Percentiles rank a stretch among this genome's conserved stretches.
Conservation (phyloP, 2,329 filamentous ascomycete genomes). For the Colletotrichum limetticola region DNA sequence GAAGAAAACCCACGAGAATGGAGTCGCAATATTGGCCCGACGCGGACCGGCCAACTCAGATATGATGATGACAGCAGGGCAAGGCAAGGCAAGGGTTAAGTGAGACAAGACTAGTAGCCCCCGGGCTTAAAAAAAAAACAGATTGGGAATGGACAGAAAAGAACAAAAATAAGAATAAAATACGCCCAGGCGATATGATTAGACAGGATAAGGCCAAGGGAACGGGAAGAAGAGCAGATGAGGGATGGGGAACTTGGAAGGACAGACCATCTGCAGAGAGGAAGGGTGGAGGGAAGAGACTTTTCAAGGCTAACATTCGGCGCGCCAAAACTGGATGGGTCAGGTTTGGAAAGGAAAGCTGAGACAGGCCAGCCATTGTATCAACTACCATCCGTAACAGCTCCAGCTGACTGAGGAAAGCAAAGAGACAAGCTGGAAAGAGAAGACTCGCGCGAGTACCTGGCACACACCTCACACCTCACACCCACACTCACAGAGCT, state of each 20-base stretch:
- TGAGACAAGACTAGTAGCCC: background rate
- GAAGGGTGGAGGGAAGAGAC: constrained; percentile 11
- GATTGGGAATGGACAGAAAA: background rate
- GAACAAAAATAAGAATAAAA: constrained; percentile 5
- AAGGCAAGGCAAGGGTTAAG: background rate
- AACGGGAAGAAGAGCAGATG: background rate
- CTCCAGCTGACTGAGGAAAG: background rate
- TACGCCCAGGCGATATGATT: background rate
- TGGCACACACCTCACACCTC: background rate
- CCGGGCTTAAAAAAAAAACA: background rate
- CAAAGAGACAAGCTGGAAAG: constrained; percentile 3
- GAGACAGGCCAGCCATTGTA: constrained; percentile 22
- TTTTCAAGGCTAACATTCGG: constrained; percentile 25
- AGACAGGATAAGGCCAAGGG: background rate
- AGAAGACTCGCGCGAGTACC: background rate
- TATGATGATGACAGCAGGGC: constrained; percentile 3
- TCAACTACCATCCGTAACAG: constrained; percentile 12
- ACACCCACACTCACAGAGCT: background rate
- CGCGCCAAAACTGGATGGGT: constrained; percentile 3
- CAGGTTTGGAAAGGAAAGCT: constrained; percentile 18
- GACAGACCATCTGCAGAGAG: background rate
- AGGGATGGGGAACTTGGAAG: background rate
- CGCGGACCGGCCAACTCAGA: constrained; percentile 11
- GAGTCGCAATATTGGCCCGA: constrained; percentile 17
- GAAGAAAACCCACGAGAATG: background rate